Evolutionary conservation across 257 asterid genomes (phyloP).

Genomic region (Nicotiana attenuata): DNA sequence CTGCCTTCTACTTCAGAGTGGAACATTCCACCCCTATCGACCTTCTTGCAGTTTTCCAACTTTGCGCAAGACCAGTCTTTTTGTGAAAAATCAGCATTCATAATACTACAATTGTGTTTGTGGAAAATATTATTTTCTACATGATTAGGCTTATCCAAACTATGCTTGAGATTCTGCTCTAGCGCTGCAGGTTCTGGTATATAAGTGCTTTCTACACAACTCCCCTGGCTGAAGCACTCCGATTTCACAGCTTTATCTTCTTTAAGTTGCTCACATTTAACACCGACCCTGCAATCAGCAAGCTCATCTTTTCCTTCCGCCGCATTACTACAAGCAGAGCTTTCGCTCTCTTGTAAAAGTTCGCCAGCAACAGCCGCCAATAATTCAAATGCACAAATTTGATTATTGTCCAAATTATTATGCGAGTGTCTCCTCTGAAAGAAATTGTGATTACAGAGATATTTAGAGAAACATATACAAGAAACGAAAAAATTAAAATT

Average conservation of each 20-base stretch:
- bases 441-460: background rate
- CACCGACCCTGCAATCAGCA: slow-evolving; percentile 23
- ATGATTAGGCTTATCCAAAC: slow-evolving; percentile 25
- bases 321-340: slow-evolving; percentile 79
- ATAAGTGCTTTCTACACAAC: slow-evolving; percentile 70
- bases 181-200: slow-evolving; percentile 35
- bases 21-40: slow-evolving; percentile 21
- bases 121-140: slow-evolving; percentile 37
- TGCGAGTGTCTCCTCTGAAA: slow-evolving; percentile 53
- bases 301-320: slow-evolving; percentile 35
- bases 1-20: slow-evolving; percentile 21
- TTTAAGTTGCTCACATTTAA: slow-evolving; percentile 22
- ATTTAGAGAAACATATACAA: slow-evolving; percentile 14
- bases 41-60: slow-evolving; percentile 27
- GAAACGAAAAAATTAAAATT: background rate
- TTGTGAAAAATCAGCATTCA: slow-evolving; percentile 31
- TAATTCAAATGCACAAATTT: slow-evolving; percentile 85
- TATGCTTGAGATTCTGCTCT: slow-evolving; percentile 35
- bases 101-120: slow-evolving; percentile 32
- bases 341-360: slow-evolving; percentile 77
- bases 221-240: slow-evolving; percentile 67
- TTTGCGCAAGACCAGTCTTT: slow-evolving; percentile 42
- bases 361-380: slow-evolving; percentile 96
- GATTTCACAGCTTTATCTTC: slow-evolving; percentile 42
- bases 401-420: slow-evolving; percentile 43